A percentile compares a stretch with the other conserved stretches of the same genome.
phyloP scores from a whole-genome alignment of 805 yeast species.

The Blastobotrys mokoenaii region DNA sequence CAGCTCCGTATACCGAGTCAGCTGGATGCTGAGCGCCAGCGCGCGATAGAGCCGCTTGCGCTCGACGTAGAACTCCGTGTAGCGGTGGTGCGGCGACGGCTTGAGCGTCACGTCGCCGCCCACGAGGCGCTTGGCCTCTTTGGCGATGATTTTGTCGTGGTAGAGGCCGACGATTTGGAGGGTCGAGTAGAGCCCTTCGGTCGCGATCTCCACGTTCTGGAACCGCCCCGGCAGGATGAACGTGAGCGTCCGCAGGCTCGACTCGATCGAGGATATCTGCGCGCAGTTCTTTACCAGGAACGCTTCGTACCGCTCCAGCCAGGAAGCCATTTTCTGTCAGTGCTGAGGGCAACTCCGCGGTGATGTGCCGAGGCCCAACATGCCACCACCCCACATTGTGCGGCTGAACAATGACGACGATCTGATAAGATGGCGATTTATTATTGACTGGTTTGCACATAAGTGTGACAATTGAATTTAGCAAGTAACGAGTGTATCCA shows the following conservation, averaged over 20 bases:
- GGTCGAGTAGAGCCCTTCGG: slow-evolving; percentile 28
- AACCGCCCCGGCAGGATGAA: slow-evolving; percentile 33
- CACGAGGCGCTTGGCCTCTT: slow-evolving; percentile 21
- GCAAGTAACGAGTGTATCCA: no score
- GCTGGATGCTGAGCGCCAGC: slow-evolving; percentile 24
- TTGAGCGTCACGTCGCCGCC: slow-evolving; percentile 14
- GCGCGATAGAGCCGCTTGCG: slow-evolving; percentile 19
- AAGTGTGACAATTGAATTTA: no score
- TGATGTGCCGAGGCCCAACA: neutral
- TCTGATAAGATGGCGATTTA: no score
- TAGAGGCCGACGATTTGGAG: slow-evolving; percentile 31
- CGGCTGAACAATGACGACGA: neutral
- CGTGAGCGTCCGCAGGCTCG: slow-evolving; percentile 27
- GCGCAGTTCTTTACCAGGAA: slow-evolving; percentile 29
- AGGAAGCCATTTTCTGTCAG: slow-evolving; percentile 7
- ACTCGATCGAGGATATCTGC: slow-evolving; percentile 32
- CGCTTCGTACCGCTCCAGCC: slow-evolving; percentile 27
- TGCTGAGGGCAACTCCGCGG: neutral
- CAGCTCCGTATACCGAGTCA: slow-evolving; percentile 29
- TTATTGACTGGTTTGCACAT: no score
- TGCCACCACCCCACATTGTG: neutral
- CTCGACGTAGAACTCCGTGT: slow-evolving; percentile 19
- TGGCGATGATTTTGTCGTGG: slow-evolving; percentile 30
- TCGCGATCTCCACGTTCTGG: slow-evolving; percentile 31
- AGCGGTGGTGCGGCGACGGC: slow-evolving; percentile 22